phyloP scores from a whole-genome alignment of 768 basidiomycete genomes.

The Hericium alpestre region DNA sequence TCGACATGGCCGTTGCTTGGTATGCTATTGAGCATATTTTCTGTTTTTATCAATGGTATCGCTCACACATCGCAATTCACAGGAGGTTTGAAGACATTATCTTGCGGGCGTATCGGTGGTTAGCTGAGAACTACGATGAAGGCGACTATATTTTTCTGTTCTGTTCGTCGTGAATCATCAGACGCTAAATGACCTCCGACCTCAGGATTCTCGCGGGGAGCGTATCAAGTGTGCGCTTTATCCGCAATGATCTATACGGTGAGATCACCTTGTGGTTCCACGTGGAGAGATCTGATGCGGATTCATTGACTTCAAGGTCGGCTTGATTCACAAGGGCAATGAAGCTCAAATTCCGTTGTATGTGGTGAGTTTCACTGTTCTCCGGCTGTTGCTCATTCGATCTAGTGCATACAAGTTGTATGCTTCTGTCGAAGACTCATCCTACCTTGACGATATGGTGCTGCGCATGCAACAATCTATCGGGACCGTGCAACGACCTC shows the following conservation, averaged over 20 bases:
- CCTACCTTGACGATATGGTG: no score
- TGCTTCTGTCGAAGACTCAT: no score
- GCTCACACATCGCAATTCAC: no score
- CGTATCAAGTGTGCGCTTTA: constrained; percentile 33
- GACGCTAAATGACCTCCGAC: not conserved
- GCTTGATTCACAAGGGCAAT: constrained; percentile 29
- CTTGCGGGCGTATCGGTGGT: constrained; percentile 29
- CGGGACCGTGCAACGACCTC: no score
- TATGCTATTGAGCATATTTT: constrained; percentile 7
- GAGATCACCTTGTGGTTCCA: no score
- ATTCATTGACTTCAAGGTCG: constrained; percentile 21
- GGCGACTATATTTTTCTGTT: constrained; percentile 33
- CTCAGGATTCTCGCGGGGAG: constrained; percentile 38
- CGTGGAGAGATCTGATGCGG: no score
- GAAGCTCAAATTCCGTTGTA: constrained; percentile 32
- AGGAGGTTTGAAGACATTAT: constrained; percentile 28
- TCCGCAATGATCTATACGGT: constrained; percentile 37
- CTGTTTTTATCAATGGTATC: not conserved
- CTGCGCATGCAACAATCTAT: no score
- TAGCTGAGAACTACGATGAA: constrained; percentile 26
- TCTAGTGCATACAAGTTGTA: no score
- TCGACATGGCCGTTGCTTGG: constrained; percentile 30
- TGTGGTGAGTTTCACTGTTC: not conserved
- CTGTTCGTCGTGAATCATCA: constrained; percentile 15
- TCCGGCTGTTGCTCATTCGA: no score